Base-by-base conservation (phyloP, 1,284 basidiomycete species). In the Mycosarcoma mackinlayi region DNA sequence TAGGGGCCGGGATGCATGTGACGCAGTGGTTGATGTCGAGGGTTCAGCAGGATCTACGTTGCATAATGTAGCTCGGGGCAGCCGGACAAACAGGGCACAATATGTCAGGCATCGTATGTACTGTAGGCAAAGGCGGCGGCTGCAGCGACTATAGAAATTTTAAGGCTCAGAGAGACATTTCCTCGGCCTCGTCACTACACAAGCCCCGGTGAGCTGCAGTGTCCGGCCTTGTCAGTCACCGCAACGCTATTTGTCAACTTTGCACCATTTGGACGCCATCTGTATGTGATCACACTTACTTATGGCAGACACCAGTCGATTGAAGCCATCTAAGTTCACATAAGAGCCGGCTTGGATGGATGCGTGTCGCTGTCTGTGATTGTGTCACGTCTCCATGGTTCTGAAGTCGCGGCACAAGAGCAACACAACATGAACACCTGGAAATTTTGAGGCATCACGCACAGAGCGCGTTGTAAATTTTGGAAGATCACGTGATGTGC, bases 111-210 rank as follows among this genome's bases (percentile, higher is more conserved):
- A n/a, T n/a, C n/a, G n/a, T n/a, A n/a, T n/a, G n/a, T n/a, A n/a
- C n/a, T n/a, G n/a, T n/a, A n/a, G n/a, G n/a, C n/a, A n/a, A n/a
- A n/a, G n/a, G n/a, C n/a, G n/a, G n/a, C n/a, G 35, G 21, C 7
- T 27, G 24, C 35, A 30, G 19, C 31, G 8, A 34, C 34, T 11
- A 21, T 35, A 14, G 37, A 41, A 24, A 46, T 23, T 34, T 61
- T 50, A 60, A 53, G 50, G 53, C 64, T 67, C 64, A 67, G 57
- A 67, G 64, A 67, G 49, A 61, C 58, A 61, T 42, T 35, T 35
- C 23, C 49, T 59, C 64, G 49, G 57, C n/a, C 41, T 49, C 24
- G 25, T 11, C 3, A 16, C n/a, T 37, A 21, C 19, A 7, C 30
- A 33, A n/a, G 24, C 13, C 16, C 21, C 23, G 21, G 27, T 18